phyloP scores from a whole-genome alignment of 164 flowering plant genomes.

The Malania oleifera region DNA sequence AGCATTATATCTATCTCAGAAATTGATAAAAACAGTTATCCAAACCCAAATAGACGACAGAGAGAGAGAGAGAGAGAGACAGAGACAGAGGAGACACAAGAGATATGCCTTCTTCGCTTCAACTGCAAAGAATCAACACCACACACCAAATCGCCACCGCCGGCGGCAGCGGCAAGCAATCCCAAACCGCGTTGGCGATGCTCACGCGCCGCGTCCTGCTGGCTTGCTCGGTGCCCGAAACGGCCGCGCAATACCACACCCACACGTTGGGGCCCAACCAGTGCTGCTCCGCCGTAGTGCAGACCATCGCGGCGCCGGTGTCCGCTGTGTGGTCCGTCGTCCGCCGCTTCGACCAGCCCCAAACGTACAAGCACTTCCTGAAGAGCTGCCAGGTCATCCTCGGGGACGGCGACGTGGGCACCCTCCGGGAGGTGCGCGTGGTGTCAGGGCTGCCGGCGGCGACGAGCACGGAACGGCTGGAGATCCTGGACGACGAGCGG shows the following conservation, averaged over 20 bases:
- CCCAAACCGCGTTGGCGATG: not conserved
- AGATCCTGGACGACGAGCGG: conserved; percentile 42
- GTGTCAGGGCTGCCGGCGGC: conserved; percentile 46
- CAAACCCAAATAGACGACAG: too few relatives aligned
- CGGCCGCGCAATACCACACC: conserved; percentile 18
- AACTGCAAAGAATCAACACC: conserved; percentile 13
- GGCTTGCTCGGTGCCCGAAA: conserved; percentile 18
- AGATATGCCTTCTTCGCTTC: conserved; percentile 25
- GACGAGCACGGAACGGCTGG: conserved; percentile 41
- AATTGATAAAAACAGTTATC: too few relatives aligned
- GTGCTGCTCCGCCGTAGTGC: conserved; percentile 36
- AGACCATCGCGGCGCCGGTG: conserved; percentile 34
- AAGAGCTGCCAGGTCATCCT: conserved; percentile 39
- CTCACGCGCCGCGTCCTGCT: conserved; percentile 1
- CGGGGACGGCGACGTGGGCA: conserved; percentile 38
- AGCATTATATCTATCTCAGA: too few relatives aligned
- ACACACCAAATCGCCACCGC: not conserved
- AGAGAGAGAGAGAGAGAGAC: not conserved
- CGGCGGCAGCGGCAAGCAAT: not conserved
- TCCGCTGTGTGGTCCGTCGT: conserved; percentile 37
- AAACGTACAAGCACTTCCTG: conserved; percentile 42
- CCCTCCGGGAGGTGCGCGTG: conserved; percentile 40
- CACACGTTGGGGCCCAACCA: conserved; percentile 32
- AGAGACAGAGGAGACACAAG: too few relatives aligned
- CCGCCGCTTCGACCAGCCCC: conserved; percentile 41